Percentiles rank a stretch among this genome's conserved stretches.
Evolutionary conservation across 495 filamentous ascomycete species (phyloP).

Genomic region (Staphylotrichum longicolle): DNA sequence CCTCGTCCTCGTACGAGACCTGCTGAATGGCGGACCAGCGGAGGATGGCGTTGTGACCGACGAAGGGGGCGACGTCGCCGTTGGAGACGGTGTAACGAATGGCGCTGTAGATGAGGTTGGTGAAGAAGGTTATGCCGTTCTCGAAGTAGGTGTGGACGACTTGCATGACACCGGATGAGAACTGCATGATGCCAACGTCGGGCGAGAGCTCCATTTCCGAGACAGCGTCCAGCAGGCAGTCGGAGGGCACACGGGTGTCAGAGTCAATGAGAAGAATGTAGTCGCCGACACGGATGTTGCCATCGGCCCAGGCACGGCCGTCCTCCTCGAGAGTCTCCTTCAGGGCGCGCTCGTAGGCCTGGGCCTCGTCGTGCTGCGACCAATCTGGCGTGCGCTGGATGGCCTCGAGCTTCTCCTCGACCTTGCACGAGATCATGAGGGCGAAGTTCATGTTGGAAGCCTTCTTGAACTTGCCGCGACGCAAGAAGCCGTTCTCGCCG

Average conservation of each 20-base stretch:
- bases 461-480: conserved; percentile 70
- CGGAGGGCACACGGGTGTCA: conserved; percentile 70
- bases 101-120: conserved; percentile 75
- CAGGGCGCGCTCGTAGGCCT: conserved; percentile 64
- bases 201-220: conserved; percentile 79
- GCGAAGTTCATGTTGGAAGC: conserved; percentile 85
- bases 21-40: conserved; percentile 78
- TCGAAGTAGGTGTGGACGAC: conserved; percentile 71
- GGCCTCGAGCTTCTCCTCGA: conserved; percentile 64
- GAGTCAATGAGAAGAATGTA: conserved; percentile 77
- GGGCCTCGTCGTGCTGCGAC: conserved; percentile 67
- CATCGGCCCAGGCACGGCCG: conserved; percentile 74
- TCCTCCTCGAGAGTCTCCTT: conserved; percentile 69
- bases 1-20: conserved; percentile 64
- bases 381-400: conserved; percentile 59
- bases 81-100: conserved; percentile 77
- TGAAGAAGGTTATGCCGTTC: conserved; percentile 81
- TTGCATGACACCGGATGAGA: conserved; percentile 79
- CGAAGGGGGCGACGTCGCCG: conserved; percentile 79
- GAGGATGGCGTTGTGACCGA: conserved; percentile 76
- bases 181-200: conserved; percentile 79
- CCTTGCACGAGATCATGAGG: conserved; percentile 69
- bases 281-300: conserved; percentile 75
- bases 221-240: conserved; percentile 74
- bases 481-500: conserved; percentile 59